phyloP scores from a whole-genome alignment of 345 rosid species.

The Salix purpurea region DNA sequence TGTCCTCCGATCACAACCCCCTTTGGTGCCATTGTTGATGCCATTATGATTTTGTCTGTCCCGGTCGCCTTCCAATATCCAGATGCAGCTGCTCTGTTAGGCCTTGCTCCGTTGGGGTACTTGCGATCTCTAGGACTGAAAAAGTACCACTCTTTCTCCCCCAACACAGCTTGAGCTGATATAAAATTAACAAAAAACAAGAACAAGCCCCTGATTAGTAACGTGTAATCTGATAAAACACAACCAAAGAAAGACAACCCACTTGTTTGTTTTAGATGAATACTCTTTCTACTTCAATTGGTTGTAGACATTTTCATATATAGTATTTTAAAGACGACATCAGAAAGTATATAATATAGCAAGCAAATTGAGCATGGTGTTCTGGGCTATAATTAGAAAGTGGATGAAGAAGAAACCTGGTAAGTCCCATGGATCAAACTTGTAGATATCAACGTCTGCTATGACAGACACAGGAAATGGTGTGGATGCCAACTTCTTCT shows the following conservation, averaged over 20 bases:
- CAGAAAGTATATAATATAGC: background rate
- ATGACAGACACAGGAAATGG: conserved; percentile 78
- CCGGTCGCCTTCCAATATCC: conserved; percentile 99
- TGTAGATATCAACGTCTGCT: conserved; percentile 91
- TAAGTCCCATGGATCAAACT: conserved; percentile 91
- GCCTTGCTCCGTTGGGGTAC: conserved; percentile 95
- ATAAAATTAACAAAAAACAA: background rate
- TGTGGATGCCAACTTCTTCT: conserved; percentile 53
- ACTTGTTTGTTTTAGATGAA: background rate
- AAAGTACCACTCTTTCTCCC: conserved; percentile 99
- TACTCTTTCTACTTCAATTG: background rate
- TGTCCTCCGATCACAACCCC: conserved; percentile 10
- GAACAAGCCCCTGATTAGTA: background rate
- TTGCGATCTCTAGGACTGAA: conserved; percentile 95
- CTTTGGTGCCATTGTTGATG: conserved; percentile 19
- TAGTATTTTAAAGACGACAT: background rate
- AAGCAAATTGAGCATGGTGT: background rate
- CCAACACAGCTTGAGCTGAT: conserved; percentile 67
- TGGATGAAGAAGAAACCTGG: conserved; percentile 42
- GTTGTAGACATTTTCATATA: background rate
- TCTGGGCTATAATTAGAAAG: background rate
- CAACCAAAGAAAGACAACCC: background rate
- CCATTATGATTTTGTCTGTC: conserved; percentile 68
- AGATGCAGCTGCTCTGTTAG: conserved; percentile 93
- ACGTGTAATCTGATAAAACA: background rate